Conservation (phyloP, 176 grass and related monocot species). For the Puya raimondii region DNA sequence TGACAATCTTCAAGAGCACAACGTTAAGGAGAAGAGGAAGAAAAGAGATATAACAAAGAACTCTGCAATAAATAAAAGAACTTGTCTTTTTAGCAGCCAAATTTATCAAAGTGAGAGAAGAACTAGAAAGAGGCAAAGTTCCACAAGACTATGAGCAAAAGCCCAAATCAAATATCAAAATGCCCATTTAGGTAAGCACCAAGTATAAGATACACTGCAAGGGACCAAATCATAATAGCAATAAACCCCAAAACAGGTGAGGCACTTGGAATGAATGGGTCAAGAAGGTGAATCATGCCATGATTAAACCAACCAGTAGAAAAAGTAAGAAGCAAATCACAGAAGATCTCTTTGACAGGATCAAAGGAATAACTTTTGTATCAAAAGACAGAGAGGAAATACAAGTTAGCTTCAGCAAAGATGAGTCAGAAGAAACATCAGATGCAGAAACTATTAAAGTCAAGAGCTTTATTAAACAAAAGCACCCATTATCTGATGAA, state of each 20-base stretch:
- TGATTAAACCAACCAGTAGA: background rate
- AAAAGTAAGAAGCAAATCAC: background rate
- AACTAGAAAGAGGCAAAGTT: too few species aligned
- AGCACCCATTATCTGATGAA: background rate
- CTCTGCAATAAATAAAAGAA: too few species aligned
- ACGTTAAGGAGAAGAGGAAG: background rate
- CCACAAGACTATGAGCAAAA: too few species aligned
- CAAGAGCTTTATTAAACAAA: background rate
- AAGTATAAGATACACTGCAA: too few species aligned
- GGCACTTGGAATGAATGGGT: background rate
- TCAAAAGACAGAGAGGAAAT: background rate
- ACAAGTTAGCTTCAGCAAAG: background rate
- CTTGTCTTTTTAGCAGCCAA: too few species aligned
- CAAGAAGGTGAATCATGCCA: background rate
- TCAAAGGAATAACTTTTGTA: background rate
- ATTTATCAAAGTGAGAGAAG: too few species aligned
- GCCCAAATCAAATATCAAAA: too few species aligned
- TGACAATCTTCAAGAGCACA: too few species aligned
- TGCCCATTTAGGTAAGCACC: too few species aligned
- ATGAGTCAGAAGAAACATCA: background rate
- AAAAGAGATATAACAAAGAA: background rate
- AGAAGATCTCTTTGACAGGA: background rate
- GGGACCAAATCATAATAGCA: too few species aligned
- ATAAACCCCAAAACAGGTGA: background rate
- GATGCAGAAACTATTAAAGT: background rate